Percentiles rank a stretch among this genome's conserved stretches.
phyloP scores from a whole-genome alignment of 768 basidiomycete genomes.

The Podaxis rugospora region DNA sequence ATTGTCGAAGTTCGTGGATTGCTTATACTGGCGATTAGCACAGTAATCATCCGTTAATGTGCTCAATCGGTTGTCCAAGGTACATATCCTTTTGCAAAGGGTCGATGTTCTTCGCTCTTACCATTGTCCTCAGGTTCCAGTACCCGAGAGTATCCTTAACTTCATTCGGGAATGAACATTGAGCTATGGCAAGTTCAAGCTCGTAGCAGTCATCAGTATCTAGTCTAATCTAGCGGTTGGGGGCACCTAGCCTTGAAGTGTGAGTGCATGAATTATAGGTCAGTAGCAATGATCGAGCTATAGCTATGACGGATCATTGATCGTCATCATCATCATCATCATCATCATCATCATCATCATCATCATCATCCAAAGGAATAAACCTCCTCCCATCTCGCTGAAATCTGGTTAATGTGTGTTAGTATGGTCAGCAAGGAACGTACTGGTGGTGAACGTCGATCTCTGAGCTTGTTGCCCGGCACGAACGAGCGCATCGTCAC shows the following conservation, averaged over 20 bases:
- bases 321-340: conserved; percentile 27
- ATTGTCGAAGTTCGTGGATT: conserved; percentile 85
- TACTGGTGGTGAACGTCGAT: conserved; percentile 1
- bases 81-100: conserved; percentile 21
- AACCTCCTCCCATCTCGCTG: conserved; percentile 44
- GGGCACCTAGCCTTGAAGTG: not conserved
- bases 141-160: conserved; percentile 78
- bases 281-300: not conserved
- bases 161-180: conserved; percentile 92
- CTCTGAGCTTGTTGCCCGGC: not conserved
- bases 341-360: conserved; percentile 43
- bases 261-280: not conserved
- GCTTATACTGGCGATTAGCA: conserved; percentile 16
- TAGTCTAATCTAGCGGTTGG: no score
- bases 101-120: no score
- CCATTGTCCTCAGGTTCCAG: conserved; percentile 36
- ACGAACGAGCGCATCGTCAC: not conserved
- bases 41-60: conserved; percentile 44
- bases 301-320: not conserved
- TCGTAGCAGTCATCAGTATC: conserved; percentile 41
- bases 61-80: conserved; percentile 79
- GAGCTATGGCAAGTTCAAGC: conserved; percentile 97
- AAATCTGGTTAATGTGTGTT: not conserved
- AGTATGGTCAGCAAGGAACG: not conserved
- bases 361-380: conserved; percentile 43